Base-by-base conservation (phyloP, 352 stramenopile species). In the Phytophthora macrochlamydospora region DNA sequence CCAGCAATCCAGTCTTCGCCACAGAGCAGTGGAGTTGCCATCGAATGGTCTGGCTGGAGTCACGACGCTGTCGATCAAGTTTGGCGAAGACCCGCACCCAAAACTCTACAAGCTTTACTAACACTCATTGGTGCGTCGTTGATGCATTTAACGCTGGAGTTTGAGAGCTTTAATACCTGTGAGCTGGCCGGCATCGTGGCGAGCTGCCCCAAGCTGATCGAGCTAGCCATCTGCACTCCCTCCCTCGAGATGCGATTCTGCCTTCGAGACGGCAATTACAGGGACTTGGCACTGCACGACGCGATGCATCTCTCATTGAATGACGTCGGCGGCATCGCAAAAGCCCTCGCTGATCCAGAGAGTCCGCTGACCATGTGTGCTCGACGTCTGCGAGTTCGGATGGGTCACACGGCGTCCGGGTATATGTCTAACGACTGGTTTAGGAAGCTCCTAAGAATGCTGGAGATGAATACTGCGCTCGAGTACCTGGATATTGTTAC, bases 401-500 rank as follows among this genome's bases (percentile, higher is more conserved):
- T 67, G 56, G 56, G 59, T 46, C 38, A 60, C 13, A 55, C 38
- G 9, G 31, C 32, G 9, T 6, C 55, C 0, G 46, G n/a, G n/a
- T 56, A 54, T 14, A 49, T 32, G 44, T 59, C 44, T n/a, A 43
- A 64, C 2, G 40, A 62, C 12, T 67, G 48, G 14, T 71, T 60
- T 18, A 38, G 32, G 32, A 55, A 51, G 13, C 12, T 75, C 6
- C 43, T 64, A 29, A 60, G 29, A 4, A 62, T 71, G 52, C 52
- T 75, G 3, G 35, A 61, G 33, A 40, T 51, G 40, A 75, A 75
- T 40, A 51, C 35, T n/a, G 65, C 56, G 2, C 33, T 75, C 8
- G 52, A 67, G 24, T 75, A 71, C 62, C 43, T 75, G 8, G 67
- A 75, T 9, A 37, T 75, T 53, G 46, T 71, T 46, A 50, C 46